A percentile compares a stretch with the other conserved stretches of the same genome.
Conservation (phyloP, 225 moss, liverwort and hornwort species). For the Takakia lepidozioides region DNA sequence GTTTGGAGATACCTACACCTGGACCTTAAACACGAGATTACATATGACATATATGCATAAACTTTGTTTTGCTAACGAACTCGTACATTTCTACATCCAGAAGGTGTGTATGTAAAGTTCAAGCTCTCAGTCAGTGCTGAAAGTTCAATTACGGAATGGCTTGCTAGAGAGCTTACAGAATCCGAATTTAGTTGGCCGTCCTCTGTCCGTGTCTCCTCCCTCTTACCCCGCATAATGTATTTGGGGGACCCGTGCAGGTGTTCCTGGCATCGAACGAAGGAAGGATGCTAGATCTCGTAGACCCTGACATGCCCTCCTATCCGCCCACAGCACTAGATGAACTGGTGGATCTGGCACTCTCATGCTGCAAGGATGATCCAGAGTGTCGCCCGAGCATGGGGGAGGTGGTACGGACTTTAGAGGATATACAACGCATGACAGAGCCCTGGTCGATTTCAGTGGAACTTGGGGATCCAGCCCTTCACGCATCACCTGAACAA, state of each 20-base stretch:
- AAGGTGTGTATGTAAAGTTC: no score
- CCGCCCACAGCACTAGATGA: slow-evolving; percentile 1
- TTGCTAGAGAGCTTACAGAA: no score
- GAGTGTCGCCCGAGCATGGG: slow-evolving; percentile 1
- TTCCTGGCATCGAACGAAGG: not conserved
- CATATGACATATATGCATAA: no score
- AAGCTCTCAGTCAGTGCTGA: no score
- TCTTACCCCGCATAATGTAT: no score
- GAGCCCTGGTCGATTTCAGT: slow-evolving; percentile 1
- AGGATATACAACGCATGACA: not conserved
- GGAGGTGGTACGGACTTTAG: not conserved
- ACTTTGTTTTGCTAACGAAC: no score
- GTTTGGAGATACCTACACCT: no score
- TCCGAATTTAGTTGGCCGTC: no score
- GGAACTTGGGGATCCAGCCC: not conserved
- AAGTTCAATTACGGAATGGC: no score
- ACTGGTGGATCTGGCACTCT: not conserved
- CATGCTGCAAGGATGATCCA: not conserved
- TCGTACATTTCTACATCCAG: no score
- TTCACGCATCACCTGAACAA: not conserved
- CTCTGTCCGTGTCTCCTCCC: no score
- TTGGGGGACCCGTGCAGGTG: not conserved
- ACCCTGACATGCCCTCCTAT: not conserved
- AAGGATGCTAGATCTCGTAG: not conserved
- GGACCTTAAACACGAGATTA: no score